These are phyloP conservation scores for Manihot esculenta DNA, from an alignment of 441 rosid species.

Conservation along the genomic window DNA sequence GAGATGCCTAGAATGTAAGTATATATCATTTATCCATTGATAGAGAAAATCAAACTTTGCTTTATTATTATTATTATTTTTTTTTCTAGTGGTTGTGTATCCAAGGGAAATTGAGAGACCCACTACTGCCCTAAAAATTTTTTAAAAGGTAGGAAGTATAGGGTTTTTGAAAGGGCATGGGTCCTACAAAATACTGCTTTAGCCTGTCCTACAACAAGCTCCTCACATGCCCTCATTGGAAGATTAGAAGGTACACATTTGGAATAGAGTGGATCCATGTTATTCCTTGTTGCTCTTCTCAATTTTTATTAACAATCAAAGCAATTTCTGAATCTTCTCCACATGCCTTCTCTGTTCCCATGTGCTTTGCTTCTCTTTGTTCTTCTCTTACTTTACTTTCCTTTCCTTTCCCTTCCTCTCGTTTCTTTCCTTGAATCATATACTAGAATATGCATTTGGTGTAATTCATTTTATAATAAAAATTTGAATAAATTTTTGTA, in stretches of 20 bases:
- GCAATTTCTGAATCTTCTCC: constrained; percentile 66
- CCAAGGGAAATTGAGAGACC: constrained; percentile 35
- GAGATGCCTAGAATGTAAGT: constrained; percentile 16
- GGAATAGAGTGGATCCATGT: constrained; percentile 48
- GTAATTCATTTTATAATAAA: no score
- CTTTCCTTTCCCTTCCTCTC: no score
- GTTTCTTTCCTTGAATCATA: no score
- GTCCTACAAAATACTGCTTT: constrained; percentile 39
- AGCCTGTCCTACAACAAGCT: constrained; percentile 54
- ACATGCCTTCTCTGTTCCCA: constrained; percentile 75
- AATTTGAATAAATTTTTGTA: no score
- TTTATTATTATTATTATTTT: constrained; percentile 12
- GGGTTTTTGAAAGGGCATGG: constrained; percentile 19
- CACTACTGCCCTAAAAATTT: constrained; percentile 29
- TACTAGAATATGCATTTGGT: no score
- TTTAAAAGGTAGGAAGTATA: constrained; percentile 26
- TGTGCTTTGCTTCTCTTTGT: constrained; percentile 55
- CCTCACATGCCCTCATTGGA: constrained; percentile 58
- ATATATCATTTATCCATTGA: constrained; percentile 22
- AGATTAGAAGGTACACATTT: constrained; percentile 28
- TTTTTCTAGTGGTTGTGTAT: constrained; percentile 24
- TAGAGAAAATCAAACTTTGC: constrained; percentile 28
- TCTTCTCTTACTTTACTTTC: constrained; percentile 23
- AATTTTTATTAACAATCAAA: constrained; percentile 28
- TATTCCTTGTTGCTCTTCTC: constrained; percentile 41